phyloP scores from a whole-genome alignment of 768 basidiomycete species.

The Rhizopogon vinicolor region DNA sequence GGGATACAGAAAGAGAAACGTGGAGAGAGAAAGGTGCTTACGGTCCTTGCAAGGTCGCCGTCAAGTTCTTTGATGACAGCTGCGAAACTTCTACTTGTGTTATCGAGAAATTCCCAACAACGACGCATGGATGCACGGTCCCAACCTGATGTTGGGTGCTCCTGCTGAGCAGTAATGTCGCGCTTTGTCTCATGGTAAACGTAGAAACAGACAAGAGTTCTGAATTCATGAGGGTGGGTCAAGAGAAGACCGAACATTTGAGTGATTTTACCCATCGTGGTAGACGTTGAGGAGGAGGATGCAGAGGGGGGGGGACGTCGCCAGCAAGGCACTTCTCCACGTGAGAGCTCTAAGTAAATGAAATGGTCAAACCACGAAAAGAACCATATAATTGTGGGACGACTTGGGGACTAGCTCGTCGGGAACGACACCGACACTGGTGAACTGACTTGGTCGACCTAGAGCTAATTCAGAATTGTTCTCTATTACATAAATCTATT shows the following conservation, averaged over 20 bases:
- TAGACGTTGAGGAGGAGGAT: background rate
- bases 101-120: constrained; percentile 88
- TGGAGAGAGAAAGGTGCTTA: constrained; percentile 38
- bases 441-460: too few relatives aligned
- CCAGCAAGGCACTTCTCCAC: background rate
- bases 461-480: too few relatives aligned
- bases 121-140: constrained; percentile 80
- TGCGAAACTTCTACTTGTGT: constrained; percentile 85
- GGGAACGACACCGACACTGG: too few relatives aligned
- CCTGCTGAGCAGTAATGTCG: constrained; percentile 71
- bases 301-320: background rate
- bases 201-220: constrained; percentile 76
- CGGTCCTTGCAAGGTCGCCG: constrained; percentile 88
- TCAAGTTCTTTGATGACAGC: constrained; percentile 95
- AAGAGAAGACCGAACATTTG: constrained; percentile 61
- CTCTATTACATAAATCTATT: too few relatives aligned
- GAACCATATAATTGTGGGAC: too few relatives aligned
- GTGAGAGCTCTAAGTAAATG: background rate
- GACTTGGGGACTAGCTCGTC: too few relatives aligned
- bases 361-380: background rate
- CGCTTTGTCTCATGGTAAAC: constrained; percentile 78
- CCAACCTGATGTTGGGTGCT: constrained; percentile 82
- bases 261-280: constrained; percentile 48
- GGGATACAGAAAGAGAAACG: background rate
- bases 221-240: constrained; percentile 82